Conservation (phyloP, 164 flowering plant genomes). For the Taxillus chinensis region DNA sequence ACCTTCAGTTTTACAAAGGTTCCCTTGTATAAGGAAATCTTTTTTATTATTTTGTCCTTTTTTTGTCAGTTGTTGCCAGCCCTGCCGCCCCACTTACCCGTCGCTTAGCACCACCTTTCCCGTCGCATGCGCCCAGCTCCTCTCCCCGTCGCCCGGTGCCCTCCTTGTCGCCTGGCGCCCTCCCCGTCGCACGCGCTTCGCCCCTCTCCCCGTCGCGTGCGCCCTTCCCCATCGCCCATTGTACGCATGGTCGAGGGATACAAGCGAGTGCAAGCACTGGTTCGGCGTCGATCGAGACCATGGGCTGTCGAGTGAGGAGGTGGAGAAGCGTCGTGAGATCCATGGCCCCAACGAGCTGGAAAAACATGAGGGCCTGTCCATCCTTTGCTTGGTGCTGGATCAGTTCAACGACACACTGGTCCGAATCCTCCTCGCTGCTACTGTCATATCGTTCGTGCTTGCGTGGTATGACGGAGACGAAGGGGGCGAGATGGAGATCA, state of each 20-base stretch:
- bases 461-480: slow-evolving; percentile 47
- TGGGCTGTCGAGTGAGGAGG: slow-evolving; percentile 16
- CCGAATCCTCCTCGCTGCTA: slow-evolving; percentile 36
- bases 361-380: slow-evolving; percentile 37
- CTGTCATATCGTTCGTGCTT: slow-evolving; percentile 40
- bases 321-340: slow-evolving; percentile 15
- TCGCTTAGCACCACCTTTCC: no score
- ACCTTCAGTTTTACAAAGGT: no score
- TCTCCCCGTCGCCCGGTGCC: no score
- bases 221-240: no score
- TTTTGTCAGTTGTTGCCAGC: no score
- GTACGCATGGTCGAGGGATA: slow-evolving; percentile 16
- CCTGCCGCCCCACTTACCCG: no score
- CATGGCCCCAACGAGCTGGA: slow-evolving; percentile 44
- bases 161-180: no score
- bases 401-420: slow-evolving; percentile 48
- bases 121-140: no score
- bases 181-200: no score
- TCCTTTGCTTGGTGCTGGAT: slow-evolving; percentile 28
- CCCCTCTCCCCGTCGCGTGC: no score
- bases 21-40: no score
- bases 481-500: slow-evolving; percentile 39
- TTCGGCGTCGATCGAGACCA: slow-evolving; percentile 10
- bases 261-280: slow-evolving; percentile 16
- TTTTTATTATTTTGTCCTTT: no score